These are phyloP conservation scores for Deinandra increscens DNA, from an alignment of 129 eudicot species.

Conservation along the genomic window DNA sequence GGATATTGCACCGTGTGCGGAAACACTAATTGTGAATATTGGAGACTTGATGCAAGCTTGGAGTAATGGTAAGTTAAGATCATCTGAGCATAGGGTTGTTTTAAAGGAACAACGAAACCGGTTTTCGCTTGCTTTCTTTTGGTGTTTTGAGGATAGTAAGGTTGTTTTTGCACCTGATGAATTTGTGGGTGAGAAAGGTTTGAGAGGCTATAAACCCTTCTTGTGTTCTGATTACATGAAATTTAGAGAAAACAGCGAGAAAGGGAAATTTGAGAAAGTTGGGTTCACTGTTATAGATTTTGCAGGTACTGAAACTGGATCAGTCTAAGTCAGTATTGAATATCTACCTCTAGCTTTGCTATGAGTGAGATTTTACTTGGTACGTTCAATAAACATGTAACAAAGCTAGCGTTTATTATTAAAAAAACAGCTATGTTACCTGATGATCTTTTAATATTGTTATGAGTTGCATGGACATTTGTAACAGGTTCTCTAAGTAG, in stretches of 20 bases:
- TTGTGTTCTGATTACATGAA: constrained; percentile 67
- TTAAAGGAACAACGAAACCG: constrained; percentile 49
- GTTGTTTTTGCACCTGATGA: constrained; percentile 70
- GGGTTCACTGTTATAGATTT: constrained; percentile 89
- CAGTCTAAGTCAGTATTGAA: constrained; percentile 7
- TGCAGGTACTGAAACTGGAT: constrained; percentile 42
- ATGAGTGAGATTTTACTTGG: too few species aligned
- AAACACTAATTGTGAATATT: constrained; percentile 67
- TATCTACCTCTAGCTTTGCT: too few species aligned
- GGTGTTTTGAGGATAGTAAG: constrained; percentile 94
- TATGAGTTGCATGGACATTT: constrained; percentile 19
- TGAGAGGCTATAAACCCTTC: constrained; percentile 69
- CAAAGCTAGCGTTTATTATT: constrained; percentile 15
- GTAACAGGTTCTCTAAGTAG: constrained; percentile 28
- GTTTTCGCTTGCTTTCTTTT: constrained; percentile 84
- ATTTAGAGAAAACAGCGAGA: constrained; percentile 73
- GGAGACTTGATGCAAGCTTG: constrained; percentile 95
- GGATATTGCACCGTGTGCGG: constrained; percentile 70
- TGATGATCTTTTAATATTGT: not conserved
- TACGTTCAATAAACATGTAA: constrained; percentile 26
- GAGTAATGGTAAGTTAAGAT: constrained; percentile 79
- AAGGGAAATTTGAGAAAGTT: constrained; percentile 87
- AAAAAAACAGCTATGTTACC: not conserved
- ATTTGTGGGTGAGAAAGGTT: constrained; percentile 58
- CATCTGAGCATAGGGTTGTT: constrained; percentile 88